Conservation (phyloP, 495 filamentous ascomycete species). For the Penicillium fimorum region DNA sequence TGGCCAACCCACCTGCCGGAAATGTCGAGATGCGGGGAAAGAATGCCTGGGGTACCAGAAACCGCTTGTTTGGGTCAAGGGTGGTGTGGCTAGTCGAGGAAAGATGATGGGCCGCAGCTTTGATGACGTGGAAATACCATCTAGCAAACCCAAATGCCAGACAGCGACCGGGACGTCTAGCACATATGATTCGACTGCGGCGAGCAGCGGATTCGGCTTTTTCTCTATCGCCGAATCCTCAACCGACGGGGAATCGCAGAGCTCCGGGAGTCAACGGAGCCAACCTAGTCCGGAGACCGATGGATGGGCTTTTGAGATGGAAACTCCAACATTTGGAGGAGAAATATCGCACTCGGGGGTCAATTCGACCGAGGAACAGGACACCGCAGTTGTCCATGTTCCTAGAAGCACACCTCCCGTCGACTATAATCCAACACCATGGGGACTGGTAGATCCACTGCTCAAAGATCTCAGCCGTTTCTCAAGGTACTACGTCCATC, state of each 20-base stretch:
- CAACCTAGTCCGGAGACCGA: slow-evolving; percentile 23
- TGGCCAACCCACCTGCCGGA: slow-evolving; percentile 59
- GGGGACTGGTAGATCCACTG: slow-evolving; percentile 44
- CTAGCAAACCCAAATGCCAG: slow-evolving; percentile 7
- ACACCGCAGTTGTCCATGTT: slow-evolving; percentile 17
- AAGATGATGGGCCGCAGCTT: slow-evolving; percentile 54
- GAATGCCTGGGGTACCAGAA: slow-evolving; percentile 63
- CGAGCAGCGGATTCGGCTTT: slow-evolving; percentile 11
- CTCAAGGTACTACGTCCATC: slow-evolving; percentile 41
- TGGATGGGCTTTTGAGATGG: slow-evolving; percentile 15
- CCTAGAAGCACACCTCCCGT: slow-evolving; percentile 2
- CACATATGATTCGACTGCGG: background rate
- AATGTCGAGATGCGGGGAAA: slow-evolving; percentile 61
- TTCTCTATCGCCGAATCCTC: slow-evolving; percentile 20
- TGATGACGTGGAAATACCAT: slow-evolving; percentile 32
- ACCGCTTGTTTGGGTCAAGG: slow-evolving; percentile 52
- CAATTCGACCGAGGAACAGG: slow-evolving; percentile 4
- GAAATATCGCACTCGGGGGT: slow-evolving; percentile 2
- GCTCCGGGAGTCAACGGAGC: slow-evolving; percentile 15
- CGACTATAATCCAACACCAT: slow-evolving; percentile 28
- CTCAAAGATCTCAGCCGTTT: slow-evolving; percentile 39
- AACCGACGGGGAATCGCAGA: slow-evolving; percentile 22
- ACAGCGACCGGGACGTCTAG: background rate
- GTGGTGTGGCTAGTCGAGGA: slow-evolving; percentile 49
- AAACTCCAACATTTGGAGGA: background rate